Conservation (phyloP, 2,329 filamentous ascomycete species). For the Fusarium udum region DNA sequence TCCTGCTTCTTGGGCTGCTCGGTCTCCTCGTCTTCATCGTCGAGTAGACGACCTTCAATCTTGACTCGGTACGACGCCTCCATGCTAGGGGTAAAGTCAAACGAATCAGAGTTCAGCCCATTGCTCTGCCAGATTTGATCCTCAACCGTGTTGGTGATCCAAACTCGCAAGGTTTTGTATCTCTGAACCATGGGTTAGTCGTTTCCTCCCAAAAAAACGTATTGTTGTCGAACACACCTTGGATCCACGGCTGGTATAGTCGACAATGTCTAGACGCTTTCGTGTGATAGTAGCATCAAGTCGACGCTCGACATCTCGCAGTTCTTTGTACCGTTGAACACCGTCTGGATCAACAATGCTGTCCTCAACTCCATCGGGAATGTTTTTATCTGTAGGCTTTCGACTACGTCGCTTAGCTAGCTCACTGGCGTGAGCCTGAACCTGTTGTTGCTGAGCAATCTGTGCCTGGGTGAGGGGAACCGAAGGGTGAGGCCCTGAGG, state of each 20-base stretch:
- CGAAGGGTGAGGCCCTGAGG: slow-evolving; percentile 60
- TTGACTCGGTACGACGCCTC: slow-evolving; percentile 89
- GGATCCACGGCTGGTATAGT: slow-evolving; percentile 77
- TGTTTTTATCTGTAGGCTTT: slow-evolving; percentile 93
- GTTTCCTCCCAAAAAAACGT: background rate
- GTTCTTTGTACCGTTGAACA: slow-evolving; percentile 80
- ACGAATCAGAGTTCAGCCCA: slow-evolving; percentile 74
- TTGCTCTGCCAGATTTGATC: slow-evolving; percentile 91
- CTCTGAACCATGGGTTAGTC: slow-evolving; percentile 57
- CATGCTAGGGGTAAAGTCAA: slow-evolving; percentile 81
- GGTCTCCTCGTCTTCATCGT: slow-evolving; percentile 70
- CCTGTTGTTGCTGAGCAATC: slow-evolving; percentile 61
- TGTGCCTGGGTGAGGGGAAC: slow-evolving; percentile 65
- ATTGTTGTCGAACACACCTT: slow-evolving; percentile 60
- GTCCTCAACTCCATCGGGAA: slow-evolving; percentile 89
- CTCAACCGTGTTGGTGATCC: slow-evolving; percentile 94
- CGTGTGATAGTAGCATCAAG: slow-evolving; percentile 94
- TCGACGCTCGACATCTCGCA: slow-evolving; percentile 87
- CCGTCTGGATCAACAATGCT: slow-evolving; percentile 80
- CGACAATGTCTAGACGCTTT: slow-evolving; percentile 90
- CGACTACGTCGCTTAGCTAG: slow-evolving; percentile 81
- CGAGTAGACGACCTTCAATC: slow-evolving; percentile 86
- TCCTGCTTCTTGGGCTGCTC: slow-evolving; percentile 57
- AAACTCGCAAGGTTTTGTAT: slow-evolving; percentile 86
- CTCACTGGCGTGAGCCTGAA: slow-evolving; percentile 66